Evolutionary conservation across 1,139 yeast species (phyloP), one percentile per base, ranked within the genome.

Genomic region (Neolecta irregularis): DNA sequence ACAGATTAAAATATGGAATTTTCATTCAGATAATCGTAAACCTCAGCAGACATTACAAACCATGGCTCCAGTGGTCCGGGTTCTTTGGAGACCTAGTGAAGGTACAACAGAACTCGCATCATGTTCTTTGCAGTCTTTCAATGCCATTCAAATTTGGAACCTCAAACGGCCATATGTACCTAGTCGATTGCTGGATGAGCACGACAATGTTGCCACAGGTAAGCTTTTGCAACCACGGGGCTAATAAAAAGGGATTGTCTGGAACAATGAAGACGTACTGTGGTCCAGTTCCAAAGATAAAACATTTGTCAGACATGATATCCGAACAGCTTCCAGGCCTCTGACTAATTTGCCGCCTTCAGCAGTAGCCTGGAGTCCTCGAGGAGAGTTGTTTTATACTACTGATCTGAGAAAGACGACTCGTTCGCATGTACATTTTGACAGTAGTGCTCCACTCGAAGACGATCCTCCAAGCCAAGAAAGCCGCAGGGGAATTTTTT

Each of bases 1-100:
- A 44, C 75, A 74, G 44, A 64, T 80, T 30, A 81, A 80, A 44
- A 69, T 79, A 1, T 81, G 93, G 85, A 77, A 77, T 49, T 59
- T 72, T 64, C 46, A 61, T 3, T 54, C 58, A 5, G 64, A 60
- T 23, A 45, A 57, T n/a, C 43, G 64, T 25, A 58, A 54, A 29
- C 94, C 96, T 0, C 88, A 79, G 24, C 65, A 67, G 44, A 74
- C 74, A 18, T 65, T 88, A 8, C 67, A 69, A 44, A 72, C 93
- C 0, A 73, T 91, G n/a, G 76, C 78, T 5, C 74, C 88, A 0
- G 74, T 77, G 2, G 66, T 71, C 48, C 76, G 74, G 47, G 79
- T 80, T 1, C 60, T 80, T 40, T 71, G 92, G 92, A 55, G 57
- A 39, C 65, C 57, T 41, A 48, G 28, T 6, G 34, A 38, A 12